Evolutionary conservation across 352 stramenopile species (phyloP).

Genomic region (Globisporangium lucens): DNA sequence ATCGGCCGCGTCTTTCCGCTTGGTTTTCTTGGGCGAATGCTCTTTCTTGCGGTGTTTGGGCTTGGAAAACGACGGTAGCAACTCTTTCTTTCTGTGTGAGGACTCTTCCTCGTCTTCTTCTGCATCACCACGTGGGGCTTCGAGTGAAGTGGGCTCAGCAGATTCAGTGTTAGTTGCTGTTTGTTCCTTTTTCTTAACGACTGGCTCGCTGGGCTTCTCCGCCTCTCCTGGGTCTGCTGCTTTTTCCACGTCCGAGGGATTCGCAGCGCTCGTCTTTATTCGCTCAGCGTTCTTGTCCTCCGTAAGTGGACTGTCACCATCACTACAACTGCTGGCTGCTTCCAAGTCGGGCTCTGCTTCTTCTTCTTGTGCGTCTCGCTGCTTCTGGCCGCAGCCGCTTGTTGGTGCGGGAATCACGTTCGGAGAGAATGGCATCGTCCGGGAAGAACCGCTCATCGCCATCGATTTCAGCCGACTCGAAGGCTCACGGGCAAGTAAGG

Average conservation of each 20-base stretch:
- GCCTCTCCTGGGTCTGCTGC: neutral
- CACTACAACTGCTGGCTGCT: neutral
- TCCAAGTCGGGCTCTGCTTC: neutral
- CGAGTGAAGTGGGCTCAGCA: neutral
- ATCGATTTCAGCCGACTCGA: neutral
- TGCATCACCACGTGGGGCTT: neutral
- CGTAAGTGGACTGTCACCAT: neutral
- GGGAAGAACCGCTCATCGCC: neutral
- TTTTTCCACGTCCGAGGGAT: neutral
- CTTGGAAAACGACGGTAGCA: neutral
- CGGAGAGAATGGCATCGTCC: slow-evolving; percentile 4
- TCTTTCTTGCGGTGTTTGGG: slow-evolving; percentile 13
- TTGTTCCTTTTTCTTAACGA: neutral
- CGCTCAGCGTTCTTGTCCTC: neutral
- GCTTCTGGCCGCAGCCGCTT: neutral
- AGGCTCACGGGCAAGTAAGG: neutral
- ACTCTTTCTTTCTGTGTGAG: neutral
- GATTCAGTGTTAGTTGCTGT: neutral
- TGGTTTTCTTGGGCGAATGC: neutral
- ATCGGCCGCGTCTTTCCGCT: neutral
- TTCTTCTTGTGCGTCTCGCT: neutral
- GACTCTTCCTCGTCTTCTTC: neutral
- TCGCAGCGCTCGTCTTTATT: neutral
- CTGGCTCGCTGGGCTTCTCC: neutral
- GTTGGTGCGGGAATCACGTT: neutral